These are phyloP conservation scores for Lomentospora prolificans DNA, from an alignment of 2,329 filamentous ascomycete genomes.

Conservation along the genomic window DNA sequence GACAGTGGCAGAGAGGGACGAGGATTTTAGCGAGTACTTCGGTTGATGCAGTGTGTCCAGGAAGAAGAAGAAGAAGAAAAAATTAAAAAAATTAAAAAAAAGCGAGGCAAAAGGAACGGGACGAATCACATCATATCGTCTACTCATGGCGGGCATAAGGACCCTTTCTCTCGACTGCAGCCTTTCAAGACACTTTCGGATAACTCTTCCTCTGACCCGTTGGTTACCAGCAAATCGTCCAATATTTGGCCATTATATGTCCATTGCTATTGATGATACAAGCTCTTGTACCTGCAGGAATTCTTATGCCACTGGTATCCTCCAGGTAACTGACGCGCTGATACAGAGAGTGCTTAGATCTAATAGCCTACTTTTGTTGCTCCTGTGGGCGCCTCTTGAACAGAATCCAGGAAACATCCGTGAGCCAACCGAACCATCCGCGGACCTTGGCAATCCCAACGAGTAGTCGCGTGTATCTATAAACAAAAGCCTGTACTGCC, in stretches of 20 bases:
- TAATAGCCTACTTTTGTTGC: not conserved
- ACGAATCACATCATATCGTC: not conserved
- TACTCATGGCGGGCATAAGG: not conserved
- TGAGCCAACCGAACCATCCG: not conserved
- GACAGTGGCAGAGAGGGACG: no score
- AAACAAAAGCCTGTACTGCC: conserved; percentile 44
- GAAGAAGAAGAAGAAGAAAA: no score
- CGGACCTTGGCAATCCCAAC: conserved; percentile 32
- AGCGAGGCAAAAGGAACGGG: no score
- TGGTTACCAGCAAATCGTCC: no score
- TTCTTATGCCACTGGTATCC: no score
- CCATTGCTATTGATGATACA: not conserved
- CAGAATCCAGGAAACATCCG: not conserved
- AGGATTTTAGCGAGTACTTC: no score
- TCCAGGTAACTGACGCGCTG: no score
- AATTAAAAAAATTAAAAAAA: no score
- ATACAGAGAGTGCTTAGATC: no score
- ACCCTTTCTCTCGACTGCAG: not conserved
- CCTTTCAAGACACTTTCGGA: not conserved
- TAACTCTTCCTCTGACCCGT: not conserved
- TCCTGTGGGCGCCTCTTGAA: not conserved
- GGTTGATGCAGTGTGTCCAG: no score
- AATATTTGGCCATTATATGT: no score
- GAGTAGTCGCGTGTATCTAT: conserved; percentile 41
- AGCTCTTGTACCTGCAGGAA: not conserved